Conservation (phyloP, 768 basidiomycete species). For the Mycena polygramma region DNA sequence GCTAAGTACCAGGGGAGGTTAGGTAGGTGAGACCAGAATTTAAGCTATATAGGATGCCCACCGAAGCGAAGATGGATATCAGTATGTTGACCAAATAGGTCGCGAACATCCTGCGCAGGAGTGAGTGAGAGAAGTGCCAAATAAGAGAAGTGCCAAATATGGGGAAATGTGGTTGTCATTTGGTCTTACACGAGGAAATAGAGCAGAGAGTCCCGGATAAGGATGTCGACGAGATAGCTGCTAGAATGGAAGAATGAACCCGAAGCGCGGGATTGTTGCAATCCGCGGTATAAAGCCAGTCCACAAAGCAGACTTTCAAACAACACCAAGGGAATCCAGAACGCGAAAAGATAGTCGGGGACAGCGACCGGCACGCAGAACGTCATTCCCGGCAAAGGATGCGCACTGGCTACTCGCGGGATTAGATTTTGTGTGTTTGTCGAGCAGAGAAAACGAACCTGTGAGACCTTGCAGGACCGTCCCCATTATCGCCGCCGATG, state of each 20-base stretch:
- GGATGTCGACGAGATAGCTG: constrained; percentile 58
- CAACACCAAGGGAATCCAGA: constrained; percentile 72
- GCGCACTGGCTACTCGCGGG: constrained; percentile 7
- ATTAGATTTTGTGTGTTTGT: neutral
- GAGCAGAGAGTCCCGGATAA: constrained; percentile 68
- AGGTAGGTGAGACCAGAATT: neutral
- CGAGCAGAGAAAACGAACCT: constrained; percentile 47
- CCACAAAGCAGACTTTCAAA: constrained; percentile 67
- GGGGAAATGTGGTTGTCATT: too few species aligned
- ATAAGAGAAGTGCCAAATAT: neutral
- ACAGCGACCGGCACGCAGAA: constrained; percentile 60
- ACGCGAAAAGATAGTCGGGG: constrained; percentile 62
- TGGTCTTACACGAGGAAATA: constrained; percentile 72
- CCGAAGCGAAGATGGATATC: constrained; percentile 54
- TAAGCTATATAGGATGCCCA: constrained; percentile 37
- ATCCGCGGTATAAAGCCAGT: constrained; percentile 64
- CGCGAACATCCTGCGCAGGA: constrained; percentile 60
- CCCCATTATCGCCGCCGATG: constrained; percentile 65
- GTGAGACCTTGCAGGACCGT: constrained; percentile 53
- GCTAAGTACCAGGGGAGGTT: constrained; percentile 40
- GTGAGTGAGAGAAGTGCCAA: neutral
- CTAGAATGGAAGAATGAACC: constrained; percentile 57
- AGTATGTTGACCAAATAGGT: constrained; percentile 67
- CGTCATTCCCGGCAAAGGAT: constrained; percentile 39
- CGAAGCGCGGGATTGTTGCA: constrained; percentile 55